These are phyloP conservation scores for Rhizopogon rudus DNA, from an alignment of 768 basidiomycete species.

Conservation along the genomic window DNA sequence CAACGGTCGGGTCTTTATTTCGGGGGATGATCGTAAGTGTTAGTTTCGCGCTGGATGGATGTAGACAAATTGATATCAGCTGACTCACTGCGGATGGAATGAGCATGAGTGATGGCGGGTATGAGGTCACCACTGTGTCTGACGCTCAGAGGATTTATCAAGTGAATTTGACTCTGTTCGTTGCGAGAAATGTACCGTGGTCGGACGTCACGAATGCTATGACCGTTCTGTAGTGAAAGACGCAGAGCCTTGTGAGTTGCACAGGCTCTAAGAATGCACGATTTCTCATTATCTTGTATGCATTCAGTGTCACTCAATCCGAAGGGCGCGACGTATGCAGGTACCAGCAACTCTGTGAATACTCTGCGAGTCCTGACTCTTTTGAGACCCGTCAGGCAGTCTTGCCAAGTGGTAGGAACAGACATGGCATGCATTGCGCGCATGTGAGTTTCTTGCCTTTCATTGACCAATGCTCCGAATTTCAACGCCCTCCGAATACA, in stretches of 20 bases:
- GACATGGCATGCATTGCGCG: constrained; percentile 72
- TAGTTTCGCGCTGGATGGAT: too few species aligned
- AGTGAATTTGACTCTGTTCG: too few species aligned
- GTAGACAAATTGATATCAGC: too few species aligned
- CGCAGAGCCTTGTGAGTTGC: constrained; percentile 63
- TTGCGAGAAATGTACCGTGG: constrained; percentile 14
- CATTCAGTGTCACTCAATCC: constrained; percentile 74
- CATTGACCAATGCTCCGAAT: not conserved
- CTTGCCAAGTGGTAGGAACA: constrained; percentile 62
- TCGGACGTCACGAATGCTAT: constrained; percentile 73
- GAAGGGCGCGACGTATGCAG: constrained; percentile 60
- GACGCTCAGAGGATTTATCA: too few species aligned
- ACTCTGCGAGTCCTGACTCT: constrained; percentile 60
- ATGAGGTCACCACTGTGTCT: too few species aligned
- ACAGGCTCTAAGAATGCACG: not conserved
- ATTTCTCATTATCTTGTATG: constrained; percentile 2
- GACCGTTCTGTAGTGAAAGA: constrained; percentile 46
- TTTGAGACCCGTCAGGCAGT: constrained; percentile 62
- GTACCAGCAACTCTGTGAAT: constrained; percentile 64
- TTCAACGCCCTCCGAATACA: too few species aligned
- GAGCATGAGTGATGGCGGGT: too few species aligned
- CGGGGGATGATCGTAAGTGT: too few species aligned
- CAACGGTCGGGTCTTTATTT: too few species aligned
- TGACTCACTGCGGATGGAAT: too few species aligned
- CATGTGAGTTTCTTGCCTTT: constrained; percentile 45